Evolutionary conservation across 345 rosid species (phyloP).

Genomic region (Lepidium didymum): DNA sequence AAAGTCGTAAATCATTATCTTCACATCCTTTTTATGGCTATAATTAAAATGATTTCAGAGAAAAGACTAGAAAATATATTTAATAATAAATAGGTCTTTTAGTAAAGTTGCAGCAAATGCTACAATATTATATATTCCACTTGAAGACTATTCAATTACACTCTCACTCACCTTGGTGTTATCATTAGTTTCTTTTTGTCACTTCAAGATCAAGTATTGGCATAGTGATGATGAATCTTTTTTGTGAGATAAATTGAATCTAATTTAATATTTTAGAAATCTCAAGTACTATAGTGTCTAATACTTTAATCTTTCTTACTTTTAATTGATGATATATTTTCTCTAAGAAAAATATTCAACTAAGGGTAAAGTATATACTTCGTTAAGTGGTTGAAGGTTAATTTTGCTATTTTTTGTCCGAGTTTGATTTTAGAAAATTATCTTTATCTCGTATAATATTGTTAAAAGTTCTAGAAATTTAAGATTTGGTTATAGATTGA

Average conservation of each 20-base stretch:
- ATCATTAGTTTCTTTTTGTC: conserved; percentile 32
- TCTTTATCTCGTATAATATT: too few relatives aligned
- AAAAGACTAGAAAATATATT: conserved; percentile 1
- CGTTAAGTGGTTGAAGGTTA: too few relatives aligned
- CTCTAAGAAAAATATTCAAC: too few relatives aligned
- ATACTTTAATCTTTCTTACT: conserved; percentile 9
- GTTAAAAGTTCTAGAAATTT: too few relatives aligned
- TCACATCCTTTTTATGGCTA: conserved; percentile 13
- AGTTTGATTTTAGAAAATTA: too few relatives aligned
- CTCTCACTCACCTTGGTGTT: conserved; percentile 16
- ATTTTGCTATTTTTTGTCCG: too few relatives aligned
- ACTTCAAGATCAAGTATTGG: conserved; percentile 31
- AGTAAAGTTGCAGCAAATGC: conserved; percentile 31
- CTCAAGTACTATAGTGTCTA: not conserved
- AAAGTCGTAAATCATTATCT: conserved; percentile 18
- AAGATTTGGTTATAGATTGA: too few relatives aligned
- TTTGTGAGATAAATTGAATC: conserved; percentile 10
- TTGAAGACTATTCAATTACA: conserved; percentile 29
- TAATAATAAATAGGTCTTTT: conserved; percentile 9
- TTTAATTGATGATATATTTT: conserved; percentile 14
- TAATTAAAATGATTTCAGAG: not conserved
- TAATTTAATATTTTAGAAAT: not conserved
- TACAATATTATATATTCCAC: conserved; percentile 25
- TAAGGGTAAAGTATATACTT: too few relatives aligned
- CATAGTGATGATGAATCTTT: conserved; percentile 24